Conservation (phyloP, 331 rosid species). For the Malus hybrid region DNA sequence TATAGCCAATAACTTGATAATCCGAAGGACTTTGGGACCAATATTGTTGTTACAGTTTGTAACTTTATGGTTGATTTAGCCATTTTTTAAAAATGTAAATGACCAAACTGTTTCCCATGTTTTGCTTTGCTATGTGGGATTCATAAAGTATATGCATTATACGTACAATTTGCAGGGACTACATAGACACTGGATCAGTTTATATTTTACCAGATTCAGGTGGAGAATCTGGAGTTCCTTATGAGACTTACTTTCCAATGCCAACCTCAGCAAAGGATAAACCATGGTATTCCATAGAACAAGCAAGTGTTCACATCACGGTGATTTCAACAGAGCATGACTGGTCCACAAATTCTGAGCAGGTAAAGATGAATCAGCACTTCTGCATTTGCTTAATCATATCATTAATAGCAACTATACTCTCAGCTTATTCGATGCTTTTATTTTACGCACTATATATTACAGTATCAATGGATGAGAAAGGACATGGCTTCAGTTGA, state of each 20-base stretch:
- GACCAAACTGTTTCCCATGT: no score
- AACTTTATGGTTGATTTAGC: no score
- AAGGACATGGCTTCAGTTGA: constrained; percentile 74
- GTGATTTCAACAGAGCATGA: constrained; percentile 86
- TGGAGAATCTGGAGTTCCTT: constrained; percentile 88
- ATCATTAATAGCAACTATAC: neutral
- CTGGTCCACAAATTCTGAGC: constrained; percentile 54
- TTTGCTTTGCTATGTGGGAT: no score
- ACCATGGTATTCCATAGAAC: constrained; percentile 91
- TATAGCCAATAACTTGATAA: no score
- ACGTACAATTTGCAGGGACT: constrained; percentile 40
- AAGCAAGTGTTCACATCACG: constrained; percentile 72
- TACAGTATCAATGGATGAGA: constrained; percentile 70
- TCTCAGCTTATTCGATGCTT: neutral
- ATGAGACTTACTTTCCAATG: constrained; percentile 80
- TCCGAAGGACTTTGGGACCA: no score
- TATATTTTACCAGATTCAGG: constrained; percentile 68
- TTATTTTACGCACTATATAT: neutral
- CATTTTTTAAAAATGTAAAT: no score
- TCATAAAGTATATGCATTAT: no score
- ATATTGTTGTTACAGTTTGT: no score
- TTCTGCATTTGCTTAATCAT: neutral
- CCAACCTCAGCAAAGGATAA: constrained; percentile 64
- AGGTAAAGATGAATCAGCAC: constrained; percentile 27
- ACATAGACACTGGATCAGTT: constrained; percentile 44